Percentiles rank a stretch among this genome's conserved stretches.
These are phyloP conservation scores for Stentor roeselii DNA, from an alignment of 73 alveolate species.

Conservation along the genomic window DNA sequence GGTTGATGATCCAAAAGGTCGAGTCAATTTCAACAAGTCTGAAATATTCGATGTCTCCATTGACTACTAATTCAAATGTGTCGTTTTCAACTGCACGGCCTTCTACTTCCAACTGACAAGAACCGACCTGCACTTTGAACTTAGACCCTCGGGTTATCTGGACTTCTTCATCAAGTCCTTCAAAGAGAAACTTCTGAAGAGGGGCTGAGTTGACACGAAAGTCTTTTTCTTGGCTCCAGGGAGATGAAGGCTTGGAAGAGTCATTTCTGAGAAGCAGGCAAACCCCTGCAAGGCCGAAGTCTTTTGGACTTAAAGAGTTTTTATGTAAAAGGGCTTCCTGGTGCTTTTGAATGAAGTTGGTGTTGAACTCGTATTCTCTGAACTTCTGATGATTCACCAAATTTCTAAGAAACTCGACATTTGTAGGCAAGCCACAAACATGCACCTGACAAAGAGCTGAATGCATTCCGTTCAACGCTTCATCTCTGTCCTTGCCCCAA, in stretches of 20 bases:
- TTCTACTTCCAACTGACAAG: neutral
- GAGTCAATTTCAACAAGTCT: conserved; percentile 1
- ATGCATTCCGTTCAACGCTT: conserved; percentile 57
- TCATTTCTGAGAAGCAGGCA: neutral
- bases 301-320: conserved; percentile 5
- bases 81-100: neutral
- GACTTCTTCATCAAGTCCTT: neutral
- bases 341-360: conserved; percentile 63
- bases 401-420: conserved; percentile 66
- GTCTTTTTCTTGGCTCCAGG: conserved; percentile 3
- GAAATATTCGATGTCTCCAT: neutral
- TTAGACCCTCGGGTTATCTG: neutral
- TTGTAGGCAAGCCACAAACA: conserved; percentile 79
- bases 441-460: conserved; percentile 65
- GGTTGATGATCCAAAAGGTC: neutral
- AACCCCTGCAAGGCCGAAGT: conserved; percentile 26
- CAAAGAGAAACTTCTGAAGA: neutral
- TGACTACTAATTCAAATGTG: conserved; percentile 5
- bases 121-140: neutral
- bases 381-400: conserved; percentile 60
- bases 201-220: conserved; percentile 1
- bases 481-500: conserved; percentile 70
- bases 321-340: conserved; percentile 39
- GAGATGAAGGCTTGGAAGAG: neutral
- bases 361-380: conserved; percentile 56